Evolutionary conservation across 768 basidiomycete species (phyloP).

Genomic region (Tulasnella sp.): DNA sequence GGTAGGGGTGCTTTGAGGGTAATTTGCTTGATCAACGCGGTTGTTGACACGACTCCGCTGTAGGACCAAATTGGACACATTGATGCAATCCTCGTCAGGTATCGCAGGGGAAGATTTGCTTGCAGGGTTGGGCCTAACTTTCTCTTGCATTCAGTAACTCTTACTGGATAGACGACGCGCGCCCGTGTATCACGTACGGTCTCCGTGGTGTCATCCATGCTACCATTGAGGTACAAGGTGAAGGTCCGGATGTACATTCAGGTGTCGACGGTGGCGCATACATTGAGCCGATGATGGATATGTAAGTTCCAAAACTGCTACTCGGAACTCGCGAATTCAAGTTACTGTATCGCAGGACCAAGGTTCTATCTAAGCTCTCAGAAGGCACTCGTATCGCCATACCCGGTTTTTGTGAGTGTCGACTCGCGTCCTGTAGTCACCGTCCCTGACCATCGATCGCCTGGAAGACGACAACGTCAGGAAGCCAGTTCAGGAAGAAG

Average conservation of each 20-base stretch:
- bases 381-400: conserved; percentile 63
- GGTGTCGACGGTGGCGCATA: conserved; percentile 92
- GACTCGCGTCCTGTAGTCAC: neutral
- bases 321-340: neutral
- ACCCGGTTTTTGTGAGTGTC: conserved; percentile 77
- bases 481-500: conserved; percentile 67
- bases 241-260: conserved; percentile 83
- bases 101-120: conserved; percentile 31
- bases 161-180: conserved; percentile 92
- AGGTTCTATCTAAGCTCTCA: conserved; percentile 72
- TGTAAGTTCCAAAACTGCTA: conserved; percentile 52
- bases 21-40: neutral
- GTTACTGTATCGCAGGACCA: conserved; percentile 58
- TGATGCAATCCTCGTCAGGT: conserved; percentile 90
- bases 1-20: conserved; percentile 48
- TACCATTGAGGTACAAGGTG: conserved; percentile 63
- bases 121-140: neutral
- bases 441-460: neutral
- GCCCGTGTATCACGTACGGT: conserved; percentile 94
- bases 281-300: conserved; percentile 90
- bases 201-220: conserved; percentile 93
- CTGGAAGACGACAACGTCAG: conserved; percentile 74
- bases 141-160: conserved; percentile 66
- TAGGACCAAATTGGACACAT: conserved; percentile 82
- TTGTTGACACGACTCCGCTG: neutral